Base-by-base conservation (phyloP, 2,329 filamentous ascomycete genomes). In the Alternaria alternata region DNA sequence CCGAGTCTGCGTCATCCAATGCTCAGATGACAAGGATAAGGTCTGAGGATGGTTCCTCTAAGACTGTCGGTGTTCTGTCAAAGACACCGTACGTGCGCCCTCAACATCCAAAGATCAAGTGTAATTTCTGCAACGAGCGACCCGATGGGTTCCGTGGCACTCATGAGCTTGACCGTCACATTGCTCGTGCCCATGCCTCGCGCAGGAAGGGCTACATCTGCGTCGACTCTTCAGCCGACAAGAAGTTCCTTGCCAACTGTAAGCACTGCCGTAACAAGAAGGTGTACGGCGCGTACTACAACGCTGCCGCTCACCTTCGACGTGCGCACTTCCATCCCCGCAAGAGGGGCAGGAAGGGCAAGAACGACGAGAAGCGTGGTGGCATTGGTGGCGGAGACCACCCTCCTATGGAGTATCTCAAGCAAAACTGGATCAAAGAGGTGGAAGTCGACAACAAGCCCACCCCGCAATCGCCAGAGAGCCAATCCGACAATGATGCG, bases 261-360 rank as follows among this genome's bases (percentile, higher is more conserved):
- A 96, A 96, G 79, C 87, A 91, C 48, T 98, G 94, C 78, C 86
- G 85, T 49, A 85, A 85, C 44, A 81, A 85, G 56, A 97, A 97
- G 82, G 86, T 87, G 59, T 98, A 98, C 70, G 91, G 91, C 4
- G 92, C 91, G 16, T 95, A 97, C 80, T 97, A 98, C 81, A 98
- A 98, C 71, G 94, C 94, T 0, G 93, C 93, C 0, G 94, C 93
- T 0, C 94, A 98, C 75, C 85, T 98, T 8, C 87, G 94, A 42
- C 89, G 94, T 51, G 90, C 91, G 0, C 94, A 98, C 76, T 98
- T 97, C 83, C 91, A 91, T 73, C 89, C 87, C 1, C 84, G 86
- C 67, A 86, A 87, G 74, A 81, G 85, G 22, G 87, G 86, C 8
- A 80, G 86, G 49, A 81, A 81, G 68, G 83, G 84, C 47, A 87